Evolutionary conservation across 345 rosid species (phyloP), one percentile per base, ranked within the genome.

Genomic region (Salix viminalis): DNA sequence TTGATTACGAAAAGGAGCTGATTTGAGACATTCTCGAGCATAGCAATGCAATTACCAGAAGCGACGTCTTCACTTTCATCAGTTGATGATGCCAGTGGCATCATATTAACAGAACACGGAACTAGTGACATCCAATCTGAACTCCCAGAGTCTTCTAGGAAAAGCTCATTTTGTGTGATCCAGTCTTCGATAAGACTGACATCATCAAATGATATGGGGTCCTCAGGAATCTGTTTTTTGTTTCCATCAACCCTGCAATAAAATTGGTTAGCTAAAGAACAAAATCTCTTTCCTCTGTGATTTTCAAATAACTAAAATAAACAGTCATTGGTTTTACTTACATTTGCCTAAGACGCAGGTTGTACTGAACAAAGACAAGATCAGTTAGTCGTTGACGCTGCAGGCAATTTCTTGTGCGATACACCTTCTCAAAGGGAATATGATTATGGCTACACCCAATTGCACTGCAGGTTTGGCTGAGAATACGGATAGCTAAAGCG

Each of bases 381-480:
- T 96, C 97, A 52, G 74, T 82, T 46, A 92, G 87, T 32, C 95
- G 85, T 70, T 86, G 94, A 15, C 85, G 86, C 89, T 96, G 97
- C 65, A 96, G 85, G 69, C 84, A 84, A 82, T 96, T 96, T 90
- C 83, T 91, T 2, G 91, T 67, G 74, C 82, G 86, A 80, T 85
- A 80, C n/a, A 89, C 66, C 83, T 86, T 86, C 67, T 85, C 87
- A 26, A 87, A 72, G 62, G 80, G 77, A 75, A 84, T 71, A 71
- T 67, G 83, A 76, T 77, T 83, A 68, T 75, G 86, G 75, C 72
- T 83, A 18, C 79, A 85, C 39, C 90, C 88, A 34, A 66, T 39
- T 24, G 91, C 85, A 79, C 94, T 85, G 67, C 98, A 93, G 30
- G 98, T 86, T 86, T 93, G 99, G 78, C 91, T 86, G 69, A 93